These are phyloP conservation scores for Castanopsis chinensis DNA, from an alignment of 306 rosid species.

Conservation along the genomic window DNA sequence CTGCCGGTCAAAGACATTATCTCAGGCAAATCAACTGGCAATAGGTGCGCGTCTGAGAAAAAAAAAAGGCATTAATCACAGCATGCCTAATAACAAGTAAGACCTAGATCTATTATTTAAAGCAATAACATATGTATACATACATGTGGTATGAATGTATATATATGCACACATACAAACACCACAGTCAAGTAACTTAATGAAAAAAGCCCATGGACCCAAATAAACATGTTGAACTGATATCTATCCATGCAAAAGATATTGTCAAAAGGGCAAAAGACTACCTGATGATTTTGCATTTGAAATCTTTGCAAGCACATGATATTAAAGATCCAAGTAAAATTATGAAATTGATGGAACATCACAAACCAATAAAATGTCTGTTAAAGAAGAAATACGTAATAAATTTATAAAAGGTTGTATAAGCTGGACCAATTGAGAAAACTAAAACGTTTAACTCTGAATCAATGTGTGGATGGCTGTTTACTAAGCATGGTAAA, in stretches of 20 bases:
- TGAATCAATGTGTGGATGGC: too few species aligned
- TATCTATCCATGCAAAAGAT: not conserved
- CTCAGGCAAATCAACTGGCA: conserved; percentile 89
- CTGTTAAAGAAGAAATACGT: not conserved
- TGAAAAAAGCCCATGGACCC: not conserved
- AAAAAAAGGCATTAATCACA: not conserved
- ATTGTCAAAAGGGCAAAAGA: not conserved
- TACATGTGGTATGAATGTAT: not conserved
- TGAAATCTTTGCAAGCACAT: not conserved
- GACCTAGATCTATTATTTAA: not conserved
- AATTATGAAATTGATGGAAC: not conserved
- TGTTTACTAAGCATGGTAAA: too few species aligned
- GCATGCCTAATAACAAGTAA: not conserved
- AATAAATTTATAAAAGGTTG: not conserved
- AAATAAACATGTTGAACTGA: not conserved
- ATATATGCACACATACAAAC: not conserved
- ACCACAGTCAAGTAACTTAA: not conserved
- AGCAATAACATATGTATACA: not conserved
- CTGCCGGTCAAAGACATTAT: conserved; percentile 63
- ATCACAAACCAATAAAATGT: not conserved
- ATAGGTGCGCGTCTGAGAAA: conserved; percentile 78
- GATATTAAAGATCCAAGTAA: not conserved
- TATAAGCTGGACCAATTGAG: not conserved
- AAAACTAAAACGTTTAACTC: not conserved
- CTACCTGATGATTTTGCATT: not conserved